These are phyloP conservation scores for Zelopaecilomyces penicillatus DNA, from an alignment of 2,329 filamentous ascomycete genomes.

Conservation along the genomic window DNA sequence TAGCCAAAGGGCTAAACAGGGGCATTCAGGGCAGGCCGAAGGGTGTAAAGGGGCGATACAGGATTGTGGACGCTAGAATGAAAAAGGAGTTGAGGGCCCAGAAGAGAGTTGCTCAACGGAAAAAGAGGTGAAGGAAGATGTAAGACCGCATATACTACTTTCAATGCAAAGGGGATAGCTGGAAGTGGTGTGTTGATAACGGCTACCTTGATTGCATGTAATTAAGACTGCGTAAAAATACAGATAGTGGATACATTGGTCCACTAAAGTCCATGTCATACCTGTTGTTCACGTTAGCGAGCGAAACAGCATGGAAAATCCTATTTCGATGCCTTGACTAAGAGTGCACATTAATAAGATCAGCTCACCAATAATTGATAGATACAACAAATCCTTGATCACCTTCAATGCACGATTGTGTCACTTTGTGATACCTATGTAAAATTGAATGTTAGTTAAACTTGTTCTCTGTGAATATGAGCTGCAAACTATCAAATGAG, in stretches of 20 bases:
- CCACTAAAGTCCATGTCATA: constrained; percentile 74
- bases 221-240: constrained; percentile 41
- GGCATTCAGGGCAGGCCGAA: constrained; percentile 79
- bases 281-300: constrained; percentile 32
- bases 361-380: constrained; percentile 68
- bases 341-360: background rate
- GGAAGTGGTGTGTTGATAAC: no score
- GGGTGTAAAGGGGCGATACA: constrained; percentile 92
- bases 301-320: no score
- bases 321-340: no score
- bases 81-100: constrained; percentile 92
- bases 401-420: constrained; percentile 57
- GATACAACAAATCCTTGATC: constrained; percentile 68
- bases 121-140: constrained; percentile 34
- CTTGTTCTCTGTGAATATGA: no score
- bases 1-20: constrained; percentile 75
- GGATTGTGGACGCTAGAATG: constrained; percentile 90
- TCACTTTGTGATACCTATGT: constrained; percentile 68
- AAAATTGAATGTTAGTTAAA: no score
- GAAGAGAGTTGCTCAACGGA: constrained; percentile 70
- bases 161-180: no score
- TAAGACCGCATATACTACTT: constrained; percentile 27
- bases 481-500: no score
- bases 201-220: background rate
- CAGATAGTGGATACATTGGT: constrained; percentile 53